Conservation (phyloP, 495 filamentous ascomycete species). For the Sporormia fimetaria region DNA sequence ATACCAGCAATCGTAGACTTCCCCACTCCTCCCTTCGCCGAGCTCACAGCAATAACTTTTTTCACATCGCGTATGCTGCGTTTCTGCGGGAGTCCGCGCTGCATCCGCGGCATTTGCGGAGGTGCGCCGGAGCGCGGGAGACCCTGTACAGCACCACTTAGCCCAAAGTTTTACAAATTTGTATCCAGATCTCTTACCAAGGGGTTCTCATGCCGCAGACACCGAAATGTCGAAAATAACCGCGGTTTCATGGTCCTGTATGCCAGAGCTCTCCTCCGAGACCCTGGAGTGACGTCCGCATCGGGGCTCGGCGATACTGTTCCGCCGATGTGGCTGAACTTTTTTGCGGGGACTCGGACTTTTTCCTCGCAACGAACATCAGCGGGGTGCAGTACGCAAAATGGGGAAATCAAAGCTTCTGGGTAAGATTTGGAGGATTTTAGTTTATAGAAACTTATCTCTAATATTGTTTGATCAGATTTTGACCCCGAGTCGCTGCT, state of each 20-base stretch:
- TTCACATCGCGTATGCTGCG: conserved; percentile 67
- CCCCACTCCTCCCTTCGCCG: conserved; percentile 92
- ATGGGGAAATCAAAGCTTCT: conserved; percentile 27
- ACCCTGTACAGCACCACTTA: conserved; percentile 42
- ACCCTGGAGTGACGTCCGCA: conserved; percentile 2
- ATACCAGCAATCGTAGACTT: conserved; percentile 85
- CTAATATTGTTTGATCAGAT: conserved; percentile 41
- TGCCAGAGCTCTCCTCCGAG: not conserved
- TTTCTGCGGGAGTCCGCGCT: conserved; percentile 71
- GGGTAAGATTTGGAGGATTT: conserved; percentile 3
- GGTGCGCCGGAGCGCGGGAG: conserved; percentile 67
- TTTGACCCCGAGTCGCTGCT: conserved; percentile 65
- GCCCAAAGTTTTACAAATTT: not conserved
- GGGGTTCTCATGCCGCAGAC: conserved; percentile 80
- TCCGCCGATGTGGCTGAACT: not conserved
- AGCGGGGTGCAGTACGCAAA: conserved; percentile 6
- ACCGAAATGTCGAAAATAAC: conserved; percentile 53
- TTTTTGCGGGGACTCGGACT: not conserved
- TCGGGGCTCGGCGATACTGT: not conserved
- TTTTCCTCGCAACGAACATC: not conserved
- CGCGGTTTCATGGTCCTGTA: conserved; percentile 40
- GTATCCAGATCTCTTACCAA: conserved; percentile 43
- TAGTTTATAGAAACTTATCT: not conserved
- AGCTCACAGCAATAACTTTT: conserved; percentile 85
- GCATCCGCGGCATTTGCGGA: conserved; percentile 63